Evolutionary conservation across 2,329 filamentous ascomycete genomes (phyloP).

Genomic region (Neodidymelliopsis sp.): DNA sequence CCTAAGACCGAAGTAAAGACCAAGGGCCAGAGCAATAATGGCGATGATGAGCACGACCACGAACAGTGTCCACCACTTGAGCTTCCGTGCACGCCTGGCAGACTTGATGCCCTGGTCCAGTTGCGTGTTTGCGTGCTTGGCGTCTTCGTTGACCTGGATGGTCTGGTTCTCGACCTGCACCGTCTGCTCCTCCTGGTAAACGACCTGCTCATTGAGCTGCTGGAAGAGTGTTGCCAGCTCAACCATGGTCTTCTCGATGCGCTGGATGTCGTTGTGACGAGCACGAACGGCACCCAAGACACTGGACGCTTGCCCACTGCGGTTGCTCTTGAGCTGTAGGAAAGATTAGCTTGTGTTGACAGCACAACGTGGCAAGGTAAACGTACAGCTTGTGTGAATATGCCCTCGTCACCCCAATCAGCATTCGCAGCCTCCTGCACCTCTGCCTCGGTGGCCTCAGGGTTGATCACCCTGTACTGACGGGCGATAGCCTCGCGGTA

Average conservation of each 20-base stretch:
- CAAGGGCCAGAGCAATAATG: constrained; percentile 59
- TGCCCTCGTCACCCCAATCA: constrained; percentile 79
- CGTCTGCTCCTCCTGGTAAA: constrained; percentile 73
- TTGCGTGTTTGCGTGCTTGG: constrained; percentile 73
- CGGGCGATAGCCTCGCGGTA: constrained; percentile 81
- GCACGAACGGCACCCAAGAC: constrained; percentile 81
- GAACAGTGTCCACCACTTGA: constrained; percentile 82
- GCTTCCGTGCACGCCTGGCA: constrained; percentile 71
- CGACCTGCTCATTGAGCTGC: constrained; percentile 76
- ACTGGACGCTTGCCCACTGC: constrained; percentile 73
- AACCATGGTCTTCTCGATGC: constrained; percentile 76
- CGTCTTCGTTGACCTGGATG: constrained; percentile 69
- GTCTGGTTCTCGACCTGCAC: constrained; percentile 70
- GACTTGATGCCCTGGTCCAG: constrained; percentile 72
- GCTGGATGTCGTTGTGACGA: constrained; percentile 82
- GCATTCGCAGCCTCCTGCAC: constrained; percentile 72
- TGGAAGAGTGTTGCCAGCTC: constrained; percentile 76
- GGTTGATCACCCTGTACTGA: constrained; percentile 83
- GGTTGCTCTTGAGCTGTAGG: constrained; percentile 75
- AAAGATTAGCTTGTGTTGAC: not conserved
- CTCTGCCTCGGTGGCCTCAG: constrained; percentile 77
- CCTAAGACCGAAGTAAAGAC: constrained; percentile 57
- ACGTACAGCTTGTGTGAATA: constrained; percentile 83
- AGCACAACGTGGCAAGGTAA: not conserved
- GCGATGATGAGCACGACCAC: constrained; percentile 59